phyloP scores from a whole-genome alignment of 192 early-diverging fungal species.

The Blastocladiella britannica region DNA sequence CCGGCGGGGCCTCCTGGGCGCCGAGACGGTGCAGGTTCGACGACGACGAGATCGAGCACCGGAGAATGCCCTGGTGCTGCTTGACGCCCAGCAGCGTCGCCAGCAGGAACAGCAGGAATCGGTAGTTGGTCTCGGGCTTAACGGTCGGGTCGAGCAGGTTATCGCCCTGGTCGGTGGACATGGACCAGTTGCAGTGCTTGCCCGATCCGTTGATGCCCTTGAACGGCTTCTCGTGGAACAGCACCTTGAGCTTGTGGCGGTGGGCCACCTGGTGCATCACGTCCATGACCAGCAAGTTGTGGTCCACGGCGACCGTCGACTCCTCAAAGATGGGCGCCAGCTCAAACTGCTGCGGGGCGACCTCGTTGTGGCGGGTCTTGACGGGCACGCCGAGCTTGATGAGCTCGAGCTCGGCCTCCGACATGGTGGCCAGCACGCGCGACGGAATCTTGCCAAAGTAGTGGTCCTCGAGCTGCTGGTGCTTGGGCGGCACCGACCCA shows the following conservation, averaged over 20 bases:
- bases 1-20: constrained; percentile 94
- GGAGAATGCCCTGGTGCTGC: constrained; percentile 77
- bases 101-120: constrained; percentile 88
- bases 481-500: constrained; percentile 82
- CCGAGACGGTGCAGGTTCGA: constrained; percentile 98
- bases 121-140: constrained; percentile 94
- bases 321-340: constrained; percentile 97
- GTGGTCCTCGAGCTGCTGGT: constrained; percentile 99
- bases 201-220: constrained; percentile 96
- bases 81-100: constrained; percentile 77
- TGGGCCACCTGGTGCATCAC: constrained; percentile 91
- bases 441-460: constrained; percentile 97
- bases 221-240: constrained; percentile 99
- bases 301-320: constrained; percentile 84
- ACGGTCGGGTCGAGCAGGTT: constrained; percentile 93
- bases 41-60: constrained; percentile 74
- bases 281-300: constrained; percentile 97
- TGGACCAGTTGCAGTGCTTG: constrained; percentile 98
- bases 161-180: constrained; percentile 82
- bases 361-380: constrained; percentile 99
- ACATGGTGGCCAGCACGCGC: constrained; percentile 73
- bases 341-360: constrained; percentile 96
- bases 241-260: constrained; percentile 84
- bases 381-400: constrained; percentile 85
- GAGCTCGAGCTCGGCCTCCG: constrained; percentile 85